These are phyloP conservation scores for Acacia pycnantha DNA, from an alignment of 331 rosid species.

Conservation along the genomic window DNA sequence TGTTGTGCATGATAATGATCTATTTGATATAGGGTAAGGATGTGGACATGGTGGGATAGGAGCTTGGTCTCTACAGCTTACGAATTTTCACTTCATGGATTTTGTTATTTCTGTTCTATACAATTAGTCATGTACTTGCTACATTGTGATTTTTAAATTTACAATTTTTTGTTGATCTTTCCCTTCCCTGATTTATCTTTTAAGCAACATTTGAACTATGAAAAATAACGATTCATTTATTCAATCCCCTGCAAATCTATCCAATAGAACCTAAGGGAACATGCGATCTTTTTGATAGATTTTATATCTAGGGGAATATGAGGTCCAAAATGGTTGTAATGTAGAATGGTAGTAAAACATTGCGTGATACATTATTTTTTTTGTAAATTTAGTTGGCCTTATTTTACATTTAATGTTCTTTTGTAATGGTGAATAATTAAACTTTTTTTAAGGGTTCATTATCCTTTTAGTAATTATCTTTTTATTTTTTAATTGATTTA, in stretches of 20 bases:
- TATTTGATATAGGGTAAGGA: too few relatives aligned
- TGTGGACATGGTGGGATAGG: too few relatives aligned
- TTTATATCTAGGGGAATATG: background rate
- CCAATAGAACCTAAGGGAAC: background rate
- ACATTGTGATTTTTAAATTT: background rate
- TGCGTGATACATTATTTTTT: background rate
- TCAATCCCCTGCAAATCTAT: background rate
- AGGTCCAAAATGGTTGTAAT: background rate
- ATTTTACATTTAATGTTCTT: background rate
- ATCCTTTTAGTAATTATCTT: background rate
- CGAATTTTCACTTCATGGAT: too few relatives aligned
- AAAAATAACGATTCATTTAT: background rate
- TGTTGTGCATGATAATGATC: too few relatives aligned
- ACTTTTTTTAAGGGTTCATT: background rate
- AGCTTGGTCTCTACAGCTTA: too few relatives aligned
- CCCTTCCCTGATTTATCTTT: background rate
- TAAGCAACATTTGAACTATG: background rate
- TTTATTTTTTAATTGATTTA: too few relatives aligned
- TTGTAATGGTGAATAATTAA: background rate
- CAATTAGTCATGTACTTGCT: too few relatives aligned
- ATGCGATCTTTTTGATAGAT: background rate
- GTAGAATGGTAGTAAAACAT: background rate
- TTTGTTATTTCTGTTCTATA: too few relatives aligned
- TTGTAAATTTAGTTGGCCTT: background rate
- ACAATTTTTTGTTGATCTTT: background rate